Conservation (phyloP, 2,329 filamentous ascomycete genomes). For the Magnaporthales sp. region DNA sequence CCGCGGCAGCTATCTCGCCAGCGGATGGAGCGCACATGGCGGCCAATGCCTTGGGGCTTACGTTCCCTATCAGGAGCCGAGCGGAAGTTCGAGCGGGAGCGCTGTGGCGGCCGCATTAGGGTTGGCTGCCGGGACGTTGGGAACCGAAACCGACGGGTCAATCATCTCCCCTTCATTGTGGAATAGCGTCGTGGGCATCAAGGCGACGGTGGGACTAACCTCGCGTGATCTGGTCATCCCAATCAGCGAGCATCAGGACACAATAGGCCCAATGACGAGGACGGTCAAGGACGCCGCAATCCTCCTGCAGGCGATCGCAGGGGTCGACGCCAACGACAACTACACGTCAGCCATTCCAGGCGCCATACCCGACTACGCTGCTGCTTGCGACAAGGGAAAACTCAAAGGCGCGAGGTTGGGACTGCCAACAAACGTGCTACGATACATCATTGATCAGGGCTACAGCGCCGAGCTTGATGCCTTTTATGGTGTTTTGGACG, state of each 20-base stretch:
- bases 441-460: not conserved
- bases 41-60: constrained; percentile 55
- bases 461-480: not conserved
- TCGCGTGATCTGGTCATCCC: constrained; percentile 52
- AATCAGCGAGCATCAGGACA: constrained; percentile 48
- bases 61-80: constrained; percentile 49
- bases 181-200: constrained; percentile 60
- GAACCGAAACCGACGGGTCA: constrained; percentile 56
- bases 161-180: constrained; percentile 44
- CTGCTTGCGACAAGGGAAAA: not conserved
- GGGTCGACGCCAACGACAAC: constrained; percentile 3
- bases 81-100: constrained; percentile 50
- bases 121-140: constrained; percentile 47
- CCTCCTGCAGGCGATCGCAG: constrained; percentile 11
- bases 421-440: not conserved
- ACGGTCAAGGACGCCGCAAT: constrained; percentile 47
- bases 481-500: not conserved
- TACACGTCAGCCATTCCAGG: constrained; percentile 5
- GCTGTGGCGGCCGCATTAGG: constrained; percentile 51
- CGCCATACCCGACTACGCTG: constrained; percentile 1
- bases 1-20: constrained; percentile 42
- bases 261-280: constrained; percentile 47
- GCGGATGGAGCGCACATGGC: constrained; percentile 55
- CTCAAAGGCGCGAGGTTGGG: constrained; percentile 3
- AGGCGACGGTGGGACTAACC: constrained; percentile 57